Conservation (phyloP, 306 rosid genomes). For the Corylus heterophylla region DNA sequence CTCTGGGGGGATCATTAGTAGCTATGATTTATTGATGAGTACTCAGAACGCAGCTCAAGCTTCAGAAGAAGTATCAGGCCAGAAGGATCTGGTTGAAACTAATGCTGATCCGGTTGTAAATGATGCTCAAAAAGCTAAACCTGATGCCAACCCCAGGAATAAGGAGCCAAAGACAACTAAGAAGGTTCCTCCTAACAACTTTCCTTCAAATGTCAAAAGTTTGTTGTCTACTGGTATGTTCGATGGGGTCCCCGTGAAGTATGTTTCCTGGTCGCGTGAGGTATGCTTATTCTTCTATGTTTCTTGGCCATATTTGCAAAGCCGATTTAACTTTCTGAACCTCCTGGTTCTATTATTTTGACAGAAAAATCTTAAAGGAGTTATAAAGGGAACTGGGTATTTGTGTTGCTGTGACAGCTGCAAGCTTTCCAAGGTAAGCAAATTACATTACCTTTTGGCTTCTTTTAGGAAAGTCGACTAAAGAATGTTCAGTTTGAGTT, state of each 20-base stretch:
- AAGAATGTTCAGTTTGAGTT: conserved; percentile 14
- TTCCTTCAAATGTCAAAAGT: conserved; percentile 97
- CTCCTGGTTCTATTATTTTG: neutral
- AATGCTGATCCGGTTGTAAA: conserved; percentile 50
- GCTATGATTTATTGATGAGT: conserved; percentile 60
- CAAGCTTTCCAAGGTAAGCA: conserved; percentile 68
- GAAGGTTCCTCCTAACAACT: conserved; percentile 81
- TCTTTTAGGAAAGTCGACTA: neutral
- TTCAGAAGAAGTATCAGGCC: conserved; percentile 51
- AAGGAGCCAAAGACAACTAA: conserved; percentile 69
- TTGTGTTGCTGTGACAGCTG: conserved; percentile 84
- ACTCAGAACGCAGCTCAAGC: conserved; percentile 59
- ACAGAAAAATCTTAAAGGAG: conserved; percentile 73
- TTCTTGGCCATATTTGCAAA: conserved; percentile 22
- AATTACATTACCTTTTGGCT: conserved; percentile 21
- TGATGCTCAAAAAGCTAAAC: conserved; percentile 42
- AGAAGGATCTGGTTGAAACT: conserved; percentile 50
- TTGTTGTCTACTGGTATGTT: conserved; percentile 90
- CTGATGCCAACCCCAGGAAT: conserved; percentile 44
- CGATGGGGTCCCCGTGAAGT: conserved; percentile 87
- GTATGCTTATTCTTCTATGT: conserved; percentile 36
- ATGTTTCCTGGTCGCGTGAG: conserved; percentile 93
- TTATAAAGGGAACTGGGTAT: conserved; percentile 91
- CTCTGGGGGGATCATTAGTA: conserved; percentile 63
- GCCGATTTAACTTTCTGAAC: conserved; percentile 13